Base-by-base conservation (phyloP, 805 yeast species). In the Teunomyces gatunensis region DNA sequence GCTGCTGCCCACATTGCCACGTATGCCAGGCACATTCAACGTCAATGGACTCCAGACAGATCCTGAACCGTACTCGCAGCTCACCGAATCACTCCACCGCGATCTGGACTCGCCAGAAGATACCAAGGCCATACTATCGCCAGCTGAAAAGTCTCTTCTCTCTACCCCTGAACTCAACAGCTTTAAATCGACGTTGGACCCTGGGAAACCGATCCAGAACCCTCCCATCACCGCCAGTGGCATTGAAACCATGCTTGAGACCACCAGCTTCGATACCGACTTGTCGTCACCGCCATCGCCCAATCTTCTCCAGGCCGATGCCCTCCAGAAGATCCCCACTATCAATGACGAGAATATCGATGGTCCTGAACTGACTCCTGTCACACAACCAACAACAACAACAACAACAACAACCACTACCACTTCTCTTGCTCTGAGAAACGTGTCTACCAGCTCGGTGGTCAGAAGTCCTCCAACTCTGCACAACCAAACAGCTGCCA, bases 11-110 rank as follows among this genome's bases (percentile, higher is more conserved):
- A 39, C 48, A 17, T 53, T 74, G 13, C 81, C 81, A 6, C 60
- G 81, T 25, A 62, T 70, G 52, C 75, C 78, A 0, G 81, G 75
- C 2, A 69, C 78, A 0, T 59, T 71, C 47, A 67, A 74, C 44
- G 79, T 79, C 44, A 74, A 67, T 30, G 85, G 79, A 1, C 56
- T 78, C 32, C 65, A 69, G n/a, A 23, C 46, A 29, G 46, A 45
- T 17, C n/a, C 32, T 23, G 45, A 37, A 10, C 42, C 45, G 35
- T 52, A 53, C 44, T 32, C 48, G 17, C 52, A 46, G 49, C 42
- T 50, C 39, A 49, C 52, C 18, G 44, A 48, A 27, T 21, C 47
- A 1, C 40, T 43, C 42, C 39, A 36, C 28, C 28, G 37, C 11
- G 11, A 7, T 2, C 10, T 7, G 27, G 27, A 25, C 27, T 25